Conservation (phyloP, 1,284 basidiomycete genomes). For the Amylostereum areolatum region DNA sequence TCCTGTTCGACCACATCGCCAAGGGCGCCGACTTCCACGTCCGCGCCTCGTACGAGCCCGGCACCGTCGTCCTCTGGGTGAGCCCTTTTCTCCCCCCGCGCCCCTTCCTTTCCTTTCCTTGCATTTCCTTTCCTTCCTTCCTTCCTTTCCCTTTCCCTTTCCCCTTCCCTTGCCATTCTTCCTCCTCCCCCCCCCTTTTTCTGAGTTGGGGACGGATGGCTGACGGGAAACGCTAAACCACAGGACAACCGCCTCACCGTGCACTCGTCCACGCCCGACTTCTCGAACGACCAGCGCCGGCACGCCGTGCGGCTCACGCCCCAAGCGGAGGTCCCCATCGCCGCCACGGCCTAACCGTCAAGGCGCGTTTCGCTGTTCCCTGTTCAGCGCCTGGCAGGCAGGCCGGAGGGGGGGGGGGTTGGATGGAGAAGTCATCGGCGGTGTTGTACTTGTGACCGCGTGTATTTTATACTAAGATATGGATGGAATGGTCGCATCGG, state of each 20-base stretch:
- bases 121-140: no score
- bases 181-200: slow-evolving; percentile 7
- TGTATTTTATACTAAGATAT: no score
- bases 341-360: slow-evolving; percentile 15
- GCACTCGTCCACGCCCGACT: slow-evolving; percentile 45
- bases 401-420: no score
- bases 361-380: no score
- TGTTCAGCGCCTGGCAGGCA: no score
- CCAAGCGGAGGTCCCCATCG: slow-evolving; percentile 45
- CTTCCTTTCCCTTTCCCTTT: no score
- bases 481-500: no score
- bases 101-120: no score
- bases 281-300: slow-evolving; percentile 31
- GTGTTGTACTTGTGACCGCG: no score
- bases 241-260: slow-evolving; percentile 48
- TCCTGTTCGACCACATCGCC: slow-evolving; percentile 51
- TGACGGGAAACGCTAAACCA: background rate
- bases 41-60: slow-evolving; percentile 36
- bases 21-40: slow-evolving; percentile 42
- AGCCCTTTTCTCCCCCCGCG: background rate
- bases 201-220: background rate
- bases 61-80: slow-evolving; percentile 45
- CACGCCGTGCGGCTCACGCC: slow-evolving; percentile 50
- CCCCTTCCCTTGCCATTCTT: no score
- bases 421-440: no score